These are phyloP conservation scores for Fusarium armeniacum DNA, from an alignment of 2,329 filamentous ascomycete genomes.

Conservation along the genomic window DNA sequence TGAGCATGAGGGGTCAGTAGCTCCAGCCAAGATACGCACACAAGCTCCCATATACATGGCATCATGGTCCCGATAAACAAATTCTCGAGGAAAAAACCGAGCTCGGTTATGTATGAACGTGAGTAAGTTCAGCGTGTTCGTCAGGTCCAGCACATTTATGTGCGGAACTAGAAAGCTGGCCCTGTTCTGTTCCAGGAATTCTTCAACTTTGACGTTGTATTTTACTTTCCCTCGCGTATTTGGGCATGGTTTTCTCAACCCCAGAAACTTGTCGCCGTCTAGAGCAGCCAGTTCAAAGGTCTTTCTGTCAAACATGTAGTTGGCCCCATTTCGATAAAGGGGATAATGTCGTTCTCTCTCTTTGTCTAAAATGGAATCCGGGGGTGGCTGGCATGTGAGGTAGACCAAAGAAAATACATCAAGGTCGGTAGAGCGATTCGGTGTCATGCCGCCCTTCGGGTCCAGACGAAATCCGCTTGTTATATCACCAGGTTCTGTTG, in stretches of 20 bases:
- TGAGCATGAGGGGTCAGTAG: conserved; percentile 10
- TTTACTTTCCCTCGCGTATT: background rate
- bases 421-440: conserved; percentile 36
- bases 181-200: conserved; percentile 23
- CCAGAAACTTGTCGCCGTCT: background rate
- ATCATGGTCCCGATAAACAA: conserved; percentile 37
- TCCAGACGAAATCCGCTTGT: conserved; percentile 34
- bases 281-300: background rate
- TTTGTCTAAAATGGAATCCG: too few relatives aligned
- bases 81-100: conserved; percentile 15
- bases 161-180: conserved; percentile 45
- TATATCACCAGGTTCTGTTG: background rate
- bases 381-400: conserved; percentile 13
- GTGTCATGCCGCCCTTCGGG: conserved; percentile 22
- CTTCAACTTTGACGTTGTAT: conserved; percentile 32
- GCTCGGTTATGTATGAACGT: conserved; percentile 44
- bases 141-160: conserved; percentile 42
- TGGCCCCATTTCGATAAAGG: conserved; percentile 43
- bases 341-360: conserved; percentile 7
- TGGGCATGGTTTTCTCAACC: conserved; percentile 8
- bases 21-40: conserved; percentile 33
- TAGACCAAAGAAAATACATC: conserved; percentile 40
- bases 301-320: conserved; percentile 21
- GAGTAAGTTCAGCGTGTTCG: conserved; percentile 33
- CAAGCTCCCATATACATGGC: conserved; percentile 39